Evolutionary conservation across 2,329 filamentous ascomycete genomes (phyloP).

Genomic region (Chrysoporthe austroafricana): DNA sequence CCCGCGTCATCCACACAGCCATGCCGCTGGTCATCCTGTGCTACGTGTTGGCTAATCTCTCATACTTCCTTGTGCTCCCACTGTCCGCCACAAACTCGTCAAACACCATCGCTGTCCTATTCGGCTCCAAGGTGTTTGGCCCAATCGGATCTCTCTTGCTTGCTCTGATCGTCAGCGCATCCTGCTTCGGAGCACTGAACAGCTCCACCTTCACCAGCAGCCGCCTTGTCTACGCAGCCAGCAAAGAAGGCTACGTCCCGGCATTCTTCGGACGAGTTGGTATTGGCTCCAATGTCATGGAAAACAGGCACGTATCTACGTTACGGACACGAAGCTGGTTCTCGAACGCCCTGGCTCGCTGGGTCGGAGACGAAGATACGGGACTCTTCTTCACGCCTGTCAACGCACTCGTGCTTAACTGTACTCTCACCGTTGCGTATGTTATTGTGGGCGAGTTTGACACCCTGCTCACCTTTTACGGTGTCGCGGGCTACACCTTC

Average conservation of each 20-base stretch:
- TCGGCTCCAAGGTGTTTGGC: constrained; percentile 89
- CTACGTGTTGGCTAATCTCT: constrained; percentile 88
- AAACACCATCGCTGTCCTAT: constrained; percentile 95
- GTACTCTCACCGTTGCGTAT: constrained; percentile 72
- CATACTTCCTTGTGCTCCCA: constrained; percentile 94
- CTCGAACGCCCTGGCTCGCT: constrained; percentile 59
- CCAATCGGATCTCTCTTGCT: constrained; percentile 79
- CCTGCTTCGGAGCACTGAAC: constrained; percentile 93
- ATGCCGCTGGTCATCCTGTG: constrained; percentile 91
- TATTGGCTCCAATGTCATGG: constrained; percentile 51
- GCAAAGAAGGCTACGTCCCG: constrained; percentile 93
- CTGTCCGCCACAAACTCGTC: constrained; percentile 77
- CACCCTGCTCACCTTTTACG: constrained; percentile 94
- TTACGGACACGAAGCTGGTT: constrained; percentile 59
- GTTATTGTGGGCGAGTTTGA: constrained; percentile 86
- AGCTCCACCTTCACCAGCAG: constrained; percentile 92
- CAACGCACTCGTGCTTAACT: constrained; percentile 85
- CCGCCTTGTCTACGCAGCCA: constrained; percentile 89
- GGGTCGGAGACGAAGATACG: constrained; percentile 75
- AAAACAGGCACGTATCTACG: constrained; percentile 45
- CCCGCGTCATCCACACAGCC: constrained; percentile 92
- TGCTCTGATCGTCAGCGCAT: constrained; percentile 85
- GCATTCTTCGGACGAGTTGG: constrained; percentile 82
- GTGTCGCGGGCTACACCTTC: constrained; percentile 94
- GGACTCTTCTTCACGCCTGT: constrained; percentile 94